These are phyloP conservation scores for Carex myosuroides DNA, from an alignment of 176 grass and related monocot genomes.

Conservation along the genomic window DNA sequence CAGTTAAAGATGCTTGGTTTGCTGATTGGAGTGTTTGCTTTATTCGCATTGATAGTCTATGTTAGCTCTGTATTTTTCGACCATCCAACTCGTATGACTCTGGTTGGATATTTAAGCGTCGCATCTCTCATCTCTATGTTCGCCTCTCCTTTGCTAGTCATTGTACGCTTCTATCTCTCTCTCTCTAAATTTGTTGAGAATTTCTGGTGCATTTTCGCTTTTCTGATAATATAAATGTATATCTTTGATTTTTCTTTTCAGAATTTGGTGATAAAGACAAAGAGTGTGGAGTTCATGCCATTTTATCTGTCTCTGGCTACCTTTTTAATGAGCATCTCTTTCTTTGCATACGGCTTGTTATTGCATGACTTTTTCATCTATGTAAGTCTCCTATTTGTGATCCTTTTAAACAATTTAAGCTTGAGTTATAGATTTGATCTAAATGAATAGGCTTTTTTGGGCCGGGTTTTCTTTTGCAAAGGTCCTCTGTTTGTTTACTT, in stretches of 20 bases:
- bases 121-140: constrained; percentile 69
- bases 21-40: constrained; percentile 27
- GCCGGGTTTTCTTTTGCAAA: neutral
- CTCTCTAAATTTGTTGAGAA: neutral
- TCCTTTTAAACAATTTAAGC: neutral
- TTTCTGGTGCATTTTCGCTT: neutral
- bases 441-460: neutral
- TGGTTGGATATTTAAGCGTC: constrained; percentile 46
- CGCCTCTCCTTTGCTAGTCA: constrained; percentile 69
- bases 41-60: constrained; percentile 27
- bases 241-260: constrained; percentile 3
- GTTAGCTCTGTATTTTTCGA: constrained; percentile 43
- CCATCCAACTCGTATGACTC: constrained; percentile 35
- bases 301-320: constrained; percentile 78
- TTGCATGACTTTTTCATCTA: constrained; percentile 68
- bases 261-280: constrained; percentile 70
- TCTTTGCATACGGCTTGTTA: constrained; percentile 53
- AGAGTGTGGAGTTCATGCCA: constrained; percentile 90
- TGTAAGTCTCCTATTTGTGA: constrained; percentile 27
- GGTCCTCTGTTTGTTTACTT: neutral
- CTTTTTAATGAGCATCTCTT: constrained; percentile 57
- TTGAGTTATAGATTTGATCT: neutral
- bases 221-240: neutral
- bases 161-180: constrained; percentile 22
- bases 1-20: constrained; percentile 50